Conservation (phyloP, 805 yeast genomes). For the Blastobotrys mokoenaii region DNA sequence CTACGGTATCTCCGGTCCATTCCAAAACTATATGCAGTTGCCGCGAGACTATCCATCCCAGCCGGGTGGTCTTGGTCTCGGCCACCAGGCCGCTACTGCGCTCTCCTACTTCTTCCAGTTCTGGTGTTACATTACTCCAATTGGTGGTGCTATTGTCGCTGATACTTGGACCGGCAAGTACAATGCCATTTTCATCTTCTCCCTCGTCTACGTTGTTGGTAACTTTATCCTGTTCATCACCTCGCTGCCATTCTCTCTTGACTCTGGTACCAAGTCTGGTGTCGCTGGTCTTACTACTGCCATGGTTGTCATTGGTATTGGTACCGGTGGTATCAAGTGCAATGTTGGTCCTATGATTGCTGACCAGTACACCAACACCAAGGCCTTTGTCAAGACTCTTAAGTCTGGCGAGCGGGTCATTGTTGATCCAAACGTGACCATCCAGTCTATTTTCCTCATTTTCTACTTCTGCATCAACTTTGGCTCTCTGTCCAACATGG, state of each 20-base stretch:
- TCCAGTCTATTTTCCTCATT: constrained; percentile 66
- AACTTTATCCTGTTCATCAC: constrained; percentile 59
- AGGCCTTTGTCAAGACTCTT: constrained; percentile 49
- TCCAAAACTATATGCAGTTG: constrained; percentile 68
- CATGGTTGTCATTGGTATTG: constrained; percentile 57
- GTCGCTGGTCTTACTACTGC: constrained; percentile 55
- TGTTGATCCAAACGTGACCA: constrained; percentile 59
- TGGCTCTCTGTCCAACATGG: constrained; percentile 67
- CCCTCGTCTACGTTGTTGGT: constrained; percentile 52
- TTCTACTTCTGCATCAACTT: constrained; percentile 71
- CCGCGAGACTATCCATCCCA: constrained; percentile 23
- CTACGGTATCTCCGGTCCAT: constrained; percentile 69
- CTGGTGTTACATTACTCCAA: constrained; percentile 76
- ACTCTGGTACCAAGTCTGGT: constrained; percentile 36
- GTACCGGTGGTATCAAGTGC: constrained; percentile 76
- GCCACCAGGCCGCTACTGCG: constrained; percentile 59
- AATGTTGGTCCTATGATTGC: constrained; percentile 71
- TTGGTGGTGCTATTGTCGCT: constrained; percentile 66
- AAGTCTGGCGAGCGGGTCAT: constrained; percentile 61
- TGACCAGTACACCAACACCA: constrained; percentile 57
- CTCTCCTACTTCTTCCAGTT: constrained; percentile 69
- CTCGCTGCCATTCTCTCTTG: constrained; percentile 52
- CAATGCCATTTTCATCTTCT: constrained; percentile 55
- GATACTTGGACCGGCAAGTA: constrained; percentile 70
- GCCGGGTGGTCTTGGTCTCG: constrained; percentile 51